phyloP scores from a whole-genome alignment of 2,329 filamentous ascomycete species.

The Pseudogymnoascus pannorum region DNA sequence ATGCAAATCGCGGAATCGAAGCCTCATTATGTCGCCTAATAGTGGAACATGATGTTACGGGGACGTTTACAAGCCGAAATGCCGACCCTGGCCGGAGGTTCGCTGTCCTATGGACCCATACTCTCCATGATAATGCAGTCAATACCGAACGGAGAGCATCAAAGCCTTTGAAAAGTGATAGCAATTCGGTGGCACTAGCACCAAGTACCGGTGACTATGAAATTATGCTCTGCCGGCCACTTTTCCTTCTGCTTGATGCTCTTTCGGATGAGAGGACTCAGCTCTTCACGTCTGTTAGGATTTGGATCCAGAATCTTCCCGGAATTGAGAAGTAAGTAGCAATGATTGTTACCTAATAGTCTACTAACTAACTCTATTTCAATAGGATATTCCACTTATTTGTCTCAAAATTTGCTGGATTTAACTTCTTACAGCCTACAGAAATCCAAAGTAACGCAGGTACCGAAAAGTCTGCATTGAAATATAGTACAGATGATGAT shows the following conservation, averaged over 20 bases:
- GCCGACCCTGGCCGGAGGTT: slow-evolving; percentile 64
- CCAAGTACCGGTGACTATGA: slow-evolving; percentile 57
- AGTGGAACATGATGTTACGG: slow-evolving; percentile 44
- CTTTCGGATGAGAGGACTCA: slow-evolving; percentile 66
- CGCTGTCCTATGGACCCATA: slow-evolving; percentile 76
- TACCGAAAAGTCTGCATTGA: slow-evolving; percentile 14
- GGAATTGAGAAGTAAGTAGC: slow-evolving; percentile 53
- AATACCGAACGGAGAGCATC: slow-evolving; percentile 41
- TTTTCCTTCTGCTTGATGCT: slow-evolving; percentile 75
- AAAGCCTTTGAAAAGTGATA: slow-evolving; percentile 35
- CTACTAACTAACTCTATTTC: slow-evolving; percentile 20
- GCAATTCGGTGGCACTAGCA: slow-evolving; percentile 34
- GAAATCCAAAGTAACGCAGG: slow-evolving; percentile 15
- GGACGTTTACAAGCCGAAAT: slow-evolving; percentile 39
- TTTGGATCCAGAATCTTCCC: slow-evolving; percentile 66
- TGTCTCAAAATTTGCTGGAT: slow-evolving; percentile 47
- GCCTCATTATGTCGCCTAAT: slow-evolving; percentile 67
- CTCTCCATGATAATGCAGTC: slow-evolving; percentile 48
- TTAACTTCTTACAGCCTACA: slow-evolving; percentile 43
- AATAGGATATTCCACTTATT: slow-evolving; percentile 54
- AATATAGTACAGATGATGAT: slow-evolving; percentile 54
- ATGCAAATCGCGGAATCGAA: slow-evolving; percentile 66
- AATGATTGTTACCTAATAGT: too few relatives aligned
- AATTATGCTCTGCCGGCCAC: slow-evolving; percentile 68
- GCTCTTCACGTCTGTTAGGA: slow-evolving; percentile 66